phyloP scores from a whole-genome alignment of 352 stramenopile species.

The Globisporangium radiosum region DNA sequence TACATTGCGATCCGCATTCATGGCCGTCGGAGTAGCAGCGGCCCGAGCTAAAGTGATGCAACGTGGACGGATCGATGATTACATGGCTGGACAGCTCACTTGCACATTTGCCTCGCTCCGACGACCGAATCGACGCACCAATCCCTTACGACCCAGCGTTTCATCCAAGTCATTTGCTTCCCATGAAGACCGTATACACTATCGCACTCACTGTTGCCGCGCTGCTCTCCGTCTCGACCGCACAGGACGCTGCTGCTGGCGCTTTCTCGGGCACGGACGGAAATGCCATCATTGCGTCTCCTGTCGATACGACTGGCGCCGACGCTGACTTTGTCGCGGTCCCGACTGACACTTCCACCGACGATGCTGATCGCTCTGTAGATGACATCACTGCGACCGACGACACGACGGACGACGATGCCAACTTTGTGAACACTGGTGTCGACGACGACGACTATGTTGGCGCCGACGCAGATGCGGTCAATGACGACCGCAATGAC shows the following conservation, averaged over 20 bases:
- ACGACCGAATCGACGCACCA: background rate
- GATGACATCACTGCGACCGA: background rate
- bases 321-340: background rate
- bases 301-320: background rate
- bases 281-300: too few relatives aligned
- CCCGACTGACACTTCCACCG: too few relatives aligned
- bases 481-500: background rate
- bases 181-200: background rate
- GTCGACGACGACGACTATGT: background rate
- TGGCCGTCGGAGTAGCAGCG: background rate
- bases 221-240: background rate
- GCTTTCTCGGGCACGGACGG: background rate
- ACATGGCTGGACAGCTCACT: background rate
- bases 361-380: background rate
- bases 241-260: background rate
- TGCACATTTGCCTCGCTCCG: background rate
- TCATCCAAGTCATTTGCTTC: background rate
- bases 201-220: background rate
- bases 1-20: background rate
- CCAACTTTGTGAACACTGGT: background rate
- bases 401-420: background rate
- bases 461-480: background rate
- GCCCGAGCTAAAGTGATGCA: too few relatives aligned
- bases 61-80: too few relatives aligned
- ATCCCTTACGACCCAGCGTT: background rate